Percentiles rank a stretch among this genome's conserved stretches.
Evolutionary conservation across 768 basidiomycete species (phyloP).

Genomic region (Hydnum rufescens): DNA sequence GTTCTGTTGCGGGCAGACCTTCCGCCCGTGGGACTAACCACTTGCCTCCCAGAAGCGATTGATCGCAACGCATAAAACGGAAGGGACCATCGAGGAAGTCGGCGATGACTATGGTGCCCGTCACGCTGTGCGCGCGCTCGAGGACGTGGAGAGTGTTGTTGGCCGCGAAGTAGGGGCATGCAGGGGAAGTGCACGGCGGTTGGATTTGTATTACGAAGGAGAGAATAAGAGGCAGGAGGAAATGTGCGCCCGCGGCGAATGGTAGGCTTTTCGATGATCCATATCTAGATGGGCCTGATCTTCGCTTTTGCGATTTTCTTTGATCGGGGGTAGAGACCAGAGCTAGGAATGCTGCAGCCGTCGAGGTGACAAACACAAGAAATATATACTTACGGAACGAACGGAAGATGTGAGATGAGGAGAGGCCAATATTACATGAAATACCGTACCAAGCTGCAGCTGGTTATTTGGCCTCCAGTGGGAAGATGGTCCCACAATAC

Average conservation of each 20-base stretch:
- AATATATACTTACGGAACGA: constrained; percentile 19
- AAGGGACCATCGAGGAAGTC: constrained; percentile 28
- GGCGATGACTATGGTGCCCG: constrained; percentile 67
- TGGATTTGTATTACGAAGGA: constrained; percentile 1
- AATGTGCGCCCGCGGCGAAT: no score
- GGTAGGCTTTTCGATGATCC: no score
- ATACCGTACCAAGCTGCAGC: not conserved
- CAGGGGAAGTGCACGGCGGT: constrained; percentile 25
- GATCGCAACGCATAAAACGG: constrained; percentile 32
- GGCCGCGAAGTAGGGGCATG: constrained; percentile 19
- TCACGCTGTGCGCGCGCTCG: constrained; percentile 21
- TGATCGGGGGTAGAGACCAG: not conserved
- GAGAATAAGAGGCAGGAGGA: not conserved
- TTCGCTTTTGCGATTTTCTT: not conserved
- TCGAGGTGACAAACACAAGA: not conserved
- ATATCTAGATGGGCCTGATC: not conserved
- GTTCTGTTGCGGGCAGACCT: constrained; percentile 23
- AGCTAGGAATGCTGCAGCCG: not conserved
- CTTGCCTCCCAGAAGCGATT: constrained; percentile 42
- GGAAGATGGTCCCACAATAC: not conserved
- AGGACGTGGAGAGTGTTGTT: constrained; percentile 15
- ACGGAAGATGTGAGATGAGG: not conserved
- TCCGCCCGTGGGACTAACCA: constrained; percentile 32
- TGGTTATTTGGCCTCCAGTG: not conserved
- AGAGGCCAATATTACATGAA: no score